Base-by-base conservation (phyloP, 495 filamentous ascomycete genomes). In the Clavariopsis aquatica region DNA sequence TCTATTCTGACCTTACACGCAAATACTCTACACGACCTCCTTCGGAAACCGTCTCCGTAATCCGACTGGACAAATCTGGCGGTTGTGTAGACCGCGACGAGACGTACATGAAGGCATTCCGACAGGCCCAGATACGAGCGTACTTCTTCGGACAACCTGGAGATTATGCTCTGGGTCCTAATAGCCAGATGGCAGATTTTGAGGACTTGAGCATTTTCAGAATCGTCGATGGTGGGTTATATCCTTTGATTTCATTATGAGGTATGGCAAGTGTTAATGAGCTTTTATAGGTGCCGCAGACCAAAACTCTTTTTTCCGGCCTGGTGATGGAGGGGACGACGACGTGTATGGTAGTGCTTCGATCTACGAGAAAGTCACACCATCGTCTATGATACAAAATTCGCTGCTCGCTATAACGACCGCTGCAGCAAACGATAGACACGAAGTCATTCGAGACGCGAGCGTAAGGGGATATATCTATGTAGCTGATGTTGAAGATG, bases 381-480 rank as follows among this genome's bases (percentile, higher is more conserved):
- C 88, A 0, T 84, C 83, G 4, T 69, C 80, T 2, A 68, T 81
- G 64, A 83, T 93, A 73, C 81, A 82, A 41, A 85, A 86, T 64
- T 87, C 87, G 62, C 81, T 96, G 0, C 81, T 97, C 0, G 91
- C 93, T 1, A 84, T 98, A 59, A 88, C 92, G 64, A 84, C 90
- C 52, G 89, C 87, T 1, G 78, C 87, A 0, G 71, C 84, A 1
- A 83, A 80, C 3, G 90, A 92, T 54, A 78, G 81, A 3, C 80
- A 87, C 8, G 84, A 91, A 38, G 82, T 84, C 5, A 86, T 98
- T 47, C 85, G 89, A 13, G 89, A 94, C 66, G 87, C 93, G 0
- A 91, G 88, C 43, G 86, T 97, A 20, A 87, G 95, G 81, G 94
- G 94, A 6, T 98, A 95, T 75, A 82, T 96, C 38, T 96, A 95